These are phyloP conservation scores for Annulohypoxylon moriforme DNA, from an alignment of 495 filamentous ascomycete genomes.

Conservation along the genomic window DNA sequence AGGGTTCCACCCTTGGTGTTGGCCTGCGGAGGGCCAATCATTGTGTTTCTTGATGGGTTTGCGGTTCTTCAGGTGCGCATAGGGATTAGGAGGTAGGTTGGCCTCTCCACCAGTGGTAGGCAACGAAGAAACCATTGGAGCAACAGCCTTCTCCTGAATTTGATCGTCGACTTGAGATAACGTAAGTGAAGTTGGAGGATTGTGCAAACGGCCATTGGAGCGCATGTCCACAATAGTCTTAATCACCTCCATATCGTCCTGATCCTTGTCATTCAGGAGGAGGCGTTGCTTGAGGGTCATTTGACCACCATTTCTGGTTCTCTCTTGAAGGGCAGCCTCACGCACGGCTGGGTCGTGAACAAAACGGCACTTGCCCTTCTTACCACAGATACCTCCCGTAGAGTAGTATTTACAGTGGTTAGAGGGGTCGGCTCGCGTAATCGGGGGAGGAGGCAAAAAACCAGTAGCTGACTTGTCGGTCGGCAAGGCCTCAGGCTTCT, in stretches of 20 bases:
- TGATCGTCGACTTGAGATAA: slow-evolving; percentile 21
- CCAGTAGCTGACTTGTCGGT: slow-evolving; percentile 43
- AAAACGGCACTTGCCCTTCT: slow-evolving; percentile 74
- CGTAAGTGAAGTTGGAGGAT: slow-evolving; percentile 36
- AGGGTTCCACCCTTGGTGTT: slow-evolving; percentile 27
- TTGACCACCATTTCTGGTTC: slow-evolving; percentile 64
- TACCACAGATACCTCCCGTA: slow-evolving; percentile 68
- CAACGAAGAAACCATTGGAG: slow-evolving; percentile 39
- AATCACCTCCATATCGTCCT: slow-evolving; percentile 66
- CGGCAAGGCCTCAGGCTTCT: slow-evolving; percentile 61
- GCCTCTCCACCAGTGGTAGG: slow-evolving; percentile 47
- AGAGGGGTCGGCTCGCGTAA: slow-evolving; percentile 61
- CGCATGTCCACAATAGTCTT: slow-evolving; percentile 58
- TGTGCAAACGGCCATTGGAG: slow-evolving; percentile 44
- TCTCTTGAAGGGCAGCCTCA: slow-evolving; percentile 63
- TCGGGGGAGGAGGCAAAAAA: slow-evolving; percentile 53
- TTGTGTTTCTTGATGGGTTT: slow-evolving; percentile 28
- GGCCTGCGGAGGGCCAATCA: slow-evolving; percentile 27
- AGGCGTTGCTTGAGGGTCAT: slow-evolving; percentile 68
- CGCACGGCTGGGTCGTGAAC: slow-evolving; percentile 66
- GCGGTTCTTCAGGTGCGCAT: slow-evolving; percentile 42
- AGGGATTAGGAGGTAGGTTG: slow-evolving; percentile 48
- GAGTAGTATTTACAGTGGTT: slow-evolving; percentile 71
- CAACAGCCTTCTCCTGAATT: slow-evolving; percentile 21
- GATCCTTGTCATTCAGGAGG: slow-evolving; percentile 66